phyloP scores from a whole-genome alignment of 106 monocot genomes.

The Gastrodia elata region DNA sequence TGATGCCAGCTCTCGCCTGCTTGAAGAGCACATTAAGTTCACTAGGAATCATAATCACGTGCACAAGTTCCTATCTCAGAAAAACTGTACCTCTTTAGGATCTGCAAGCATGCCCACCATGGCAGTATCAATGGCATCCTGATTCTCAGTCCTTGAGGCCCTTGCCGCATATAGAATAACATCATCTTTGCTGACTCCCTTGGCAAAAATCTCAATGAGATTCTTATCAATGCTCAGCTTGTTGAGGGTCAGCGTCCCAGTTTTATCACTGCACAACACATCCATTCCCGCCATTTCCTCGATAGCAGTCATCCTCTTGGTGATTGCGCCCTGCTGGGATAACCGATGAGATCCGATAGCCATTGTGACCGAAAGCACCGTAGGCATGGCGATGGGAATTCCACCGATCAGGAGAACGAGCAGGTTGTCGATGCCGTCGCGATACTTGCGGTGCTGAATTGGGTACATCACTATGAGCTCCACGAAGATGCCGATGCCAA shows the following conservation, averaged over 20 bases:
- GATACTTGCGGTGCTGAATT: conserved; percentile 74
- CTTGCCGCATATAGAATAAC: conserved; percentile 77
- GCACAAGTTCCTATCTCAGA: not conserved
- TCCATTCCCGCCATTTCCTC: conserved; percentile 99
- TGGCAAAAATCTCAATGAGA: conserved; percentile 70
- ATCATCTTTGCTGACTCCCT: conserved; percentile 85
- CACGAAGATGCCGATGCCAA: conserved; percentile 70
- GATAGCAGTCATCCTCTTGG: conserved; percentile 99
- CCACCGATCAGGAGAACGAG: conserved; percentile 95
- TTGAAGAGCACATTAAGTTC: not conserved
- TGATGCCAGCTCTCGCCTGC: conserved; percentile 91
- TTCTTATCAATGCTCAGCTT: conserved; percentile 92
- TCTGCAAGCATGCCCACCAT: conserved; percentile 99
- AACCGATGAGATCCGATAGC: conserved; percentile 96
- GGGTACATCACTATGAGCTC: conserved; percentile 98
- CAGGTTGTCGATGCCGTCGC: conserved; percentile 85
- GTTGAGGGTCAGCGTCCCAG: conserved; percentile 86
- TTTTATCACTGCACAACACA: conserved; percentile 96
- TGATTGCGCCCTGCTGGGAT: conserved; percentile 95
- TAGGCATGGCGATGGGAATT: conserved; percentile 98
- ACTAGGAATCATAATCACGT: not conserved
- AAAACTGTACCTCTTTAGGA: conserved; percentile 74
- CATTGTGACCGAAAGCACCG: conserved; percentile 95
- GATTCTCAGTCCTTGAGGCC: conserved; percentile 87
- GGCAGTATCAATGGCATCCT: conserved; percentile 94